A percentile compares a stretch with the other conserved stretches of the same genome.
These are phyloP conservation scores for Grifola frondosa DNA, from an alignment of 1,284 basidiomycete genomes.

Conservation along the genomic window DNA sequence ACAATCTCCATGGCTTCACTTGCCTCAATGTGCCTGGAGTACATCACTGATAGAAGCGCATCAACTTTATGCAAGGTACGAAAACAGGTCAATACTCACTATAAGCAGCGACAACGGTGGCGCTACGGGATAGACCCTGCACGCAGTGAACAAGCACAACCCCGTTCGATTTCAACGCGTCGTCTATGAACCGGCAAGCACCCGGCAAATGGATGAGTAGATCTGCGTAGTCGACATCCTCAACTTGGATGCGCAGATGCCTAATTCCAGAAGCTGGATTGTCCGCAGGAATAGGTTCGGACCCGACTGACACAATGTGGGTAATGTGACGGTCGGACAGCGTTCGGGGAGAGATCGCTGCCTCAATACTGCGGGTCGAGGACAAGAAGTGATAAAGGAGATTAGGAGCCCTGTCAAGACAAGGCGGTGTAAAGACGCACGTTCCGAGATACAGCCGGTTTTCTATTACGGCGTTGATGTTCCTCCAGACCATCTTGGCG, in stretches of 20 bases:
- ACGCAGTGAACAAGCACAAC: constrained; percentile 83
- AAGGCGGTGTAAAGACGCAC: constrained; percentile 45
- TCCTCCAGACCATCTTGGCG: constrained; percentile 59
- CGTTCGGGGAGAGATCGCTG: constrained; percentile 71
- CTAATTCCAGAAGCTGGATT: constrained; percentile 67
- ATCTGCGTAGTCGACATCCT: constrained; percentile 83
- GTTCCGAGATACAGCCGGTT: constrained; percentile 73
- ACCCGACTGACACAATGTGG: constrained; percentile 74
- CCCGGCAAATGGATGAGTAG: constrained; percentile 76
- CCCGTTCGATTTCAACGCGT: constrained; percentile 65
- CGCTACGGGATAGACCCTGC: constrained; percentile 79
- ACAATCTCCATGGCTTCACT: constrained; percentile 63
- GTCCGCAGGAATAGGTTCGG: constrained; percentile 72
- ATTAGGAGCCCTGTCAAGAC: constrained; percentile 18
- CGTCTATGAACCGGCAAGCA: constrained; percentile 78
- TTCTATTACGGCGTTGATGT: constrained; percentile 70
- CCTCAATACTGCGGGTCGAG: constrained; percentile 52
- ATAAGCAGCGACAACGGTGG: constrained; percentile 82
- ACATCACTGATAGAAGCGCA: constrained; percentile 62
- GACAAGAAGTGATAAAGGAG: constrained; percentile 13
- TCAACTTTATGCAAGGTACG: constrained; percentile 5
- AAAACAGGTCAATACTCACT: constrained; percentile 42
- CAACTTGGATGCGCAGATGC: constrained; percentile 70
- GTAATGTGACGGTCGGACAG: constrained; percentile 73
- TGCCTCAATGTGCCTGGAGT: constrained; percentile 51